Conservation (phyloP, 441 rosid species). For the Monsonia emarginata region DNA sequence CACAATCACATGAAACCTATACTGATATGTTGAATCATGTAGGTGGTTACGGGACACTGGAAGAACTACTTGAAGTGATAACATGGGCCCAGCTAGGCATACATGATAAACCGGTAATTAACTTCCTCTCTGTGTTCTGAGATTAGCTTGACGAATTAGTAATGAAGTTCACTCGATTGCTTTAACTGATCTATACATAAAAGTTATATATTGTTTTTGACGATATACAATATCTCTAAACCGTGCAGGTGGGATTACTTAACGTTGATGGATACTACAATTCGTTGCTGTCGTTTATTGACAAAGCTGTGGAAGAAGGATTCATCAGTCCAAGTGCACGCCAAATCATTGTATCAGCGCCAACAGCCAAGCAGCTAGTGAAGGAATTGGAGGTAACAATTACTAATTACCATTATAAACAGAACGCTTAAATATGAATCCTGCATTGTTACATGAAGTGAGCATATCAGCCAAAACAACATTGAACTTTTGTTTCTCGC, state of each 20-base stretch:
- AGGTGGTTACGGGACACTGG: conserved; percentile 75
- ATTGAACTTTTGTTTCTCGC: too few species aligned
- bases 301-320: conserved; percentile 72
- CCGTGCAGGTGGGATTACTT: conserved; percentile 49
- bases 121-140: neutral
- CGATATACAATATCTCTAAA: too few species aligned
- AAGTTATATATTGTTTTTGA: too few species aligned
- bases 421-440: too few species aligned
- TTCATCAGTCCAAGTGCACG: conserved; percentile 59
- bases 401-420: too few species aligned
- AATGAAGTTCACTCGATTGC: neutral
- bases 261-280: conserved; percentile 80
- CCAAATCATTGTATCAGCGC: conserved; percentile 61
- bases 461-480: too few species aligned
- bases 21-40: conserved; percentile 2
- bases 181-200: too few species aligned
- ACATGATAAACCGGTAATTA: conserved; percentile 62
- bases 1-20: neutral
- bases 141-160: neutral
- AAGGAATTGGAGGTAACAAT: conserved; percentile 64
- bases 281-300: conserved; percentile 59
- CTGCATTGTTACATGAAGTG: too few species aligned
- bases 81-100: conserved; percentile 83
- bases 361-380: conserved; percentile 56
- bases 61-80: conserved; percentile 67